Percentiles rank a stretch among this genome's conserved stretches.
Conservation (phyloP, 2,329 filamentous ascomycete genomes). For the Dactylonectria estremocensis region DNA sequence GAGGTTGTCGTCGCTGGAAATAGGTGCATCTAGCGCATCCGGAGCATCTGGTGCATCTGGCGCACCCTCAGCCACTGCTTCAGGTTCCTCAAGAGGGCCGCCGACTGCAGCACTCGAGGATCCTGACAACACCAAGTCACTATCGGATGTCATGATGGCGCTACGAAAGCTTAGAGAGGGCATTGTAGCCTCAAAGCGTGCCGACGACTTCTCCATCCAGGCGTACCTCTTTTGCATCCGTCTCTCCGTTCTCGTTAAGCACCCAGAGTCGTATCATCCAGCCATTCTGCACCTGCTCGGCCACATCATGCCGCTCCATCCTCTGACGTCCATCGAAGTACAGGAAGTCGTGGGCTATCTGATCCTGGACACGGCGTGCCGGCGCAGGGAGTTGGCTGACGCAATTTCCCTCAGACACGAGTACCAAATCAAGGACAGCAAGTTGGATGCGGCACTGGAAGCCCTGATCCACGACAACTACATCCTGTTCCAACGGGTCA, state of each 20-base stretch:
- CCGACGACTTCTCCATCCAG: constrained; percentile 87
- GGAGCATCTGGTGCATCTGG: constrained; percentile 28
- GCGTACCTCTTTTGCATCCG: constrained; percentile 94
- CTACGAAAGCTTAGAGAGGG: constrained; percentile 94
- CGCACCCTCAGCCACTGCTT: constrained; percentile 17
- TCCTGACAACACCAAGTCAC: constrained; percentile 69
- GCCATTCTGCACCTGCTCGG: constrained; percentile 86
- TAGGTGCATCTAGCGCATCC: constrained; percentile 26
- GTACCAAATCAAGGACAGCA: constrained; percentile 76
- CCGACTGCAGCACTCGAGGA: constrained; percentile 40
- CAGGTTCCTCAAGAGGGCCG: constrained; percentile 27
- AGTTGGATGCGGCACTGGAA: constrained; percentile 77
- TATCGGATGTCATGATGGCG: constrained; percentile 83
- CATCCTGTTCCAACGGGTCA: constrained; percentile 81
- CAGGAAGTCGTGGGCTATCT: constrained; percentile 86
- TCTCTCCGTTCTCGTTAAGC: constrained; percentile 83
- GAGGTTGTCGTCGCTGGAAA: constrained; percentile 77
- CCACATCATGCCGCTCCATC: constrained; percentile 76
- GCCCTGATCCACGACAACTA: constrained; percentile 88
- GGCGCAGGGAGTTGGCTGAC: constrained; percentile 80
- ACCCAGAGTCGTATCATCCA: constrained; percentile 91
- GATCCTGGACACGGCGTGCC: constrained; percentile 90
- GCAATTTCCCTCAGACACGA: constrained; percentile 78
- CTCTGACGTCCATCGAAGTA: constrained; percentile 80
- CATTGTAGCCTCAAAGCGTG: constrained; percentile 82